phyloP scores from a whole-genome alignment of 2,329 filamentous ascomycete genomes.

The Apiospora pterosperma region DNA sequence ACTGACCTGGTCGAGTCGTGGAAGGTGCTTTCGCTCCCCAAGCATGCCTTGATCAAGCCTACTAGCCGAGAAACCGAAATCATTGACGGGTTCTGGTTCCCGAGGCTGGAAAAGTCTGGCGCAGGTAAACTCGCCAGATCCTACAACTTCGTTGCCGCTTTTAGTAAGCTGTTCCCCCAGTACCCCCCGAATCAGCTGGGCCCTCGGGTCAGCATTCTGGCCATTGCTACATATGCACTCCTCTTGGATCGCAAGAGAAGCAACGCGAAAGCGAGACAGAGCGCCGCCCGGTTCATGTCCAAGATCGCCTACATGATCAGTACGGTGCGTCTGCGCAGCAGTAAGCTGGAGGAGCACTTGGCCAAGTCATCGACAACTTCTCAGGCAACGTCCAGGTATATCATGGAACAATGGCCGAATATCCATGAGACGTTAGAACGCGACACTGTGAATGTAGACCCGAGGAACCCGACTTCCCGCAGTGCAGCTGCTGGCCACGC shows the following conservation, averaged over 20 bases:
- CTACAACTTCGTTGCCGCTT: constrained; percentile 24
- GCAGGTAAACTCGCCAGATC: constrained; percentile 14
- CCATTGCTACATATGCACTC: constrained; percentile 35
- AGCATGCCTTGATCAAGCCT: constrained; percentile 7
- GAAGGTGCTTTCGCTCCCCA: constrained; percentile 35
- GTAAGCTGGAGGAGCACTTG: constrained; percentile 13
- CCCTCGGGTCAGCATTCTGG: constrained; percentile 26
- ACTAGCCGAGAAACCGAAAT: constrained; percentile 13
- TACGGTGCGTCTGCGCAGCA: constrained; percentile 15
- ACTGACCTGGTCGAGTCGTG: constrained; percentile 38
- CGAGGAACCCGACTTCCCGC: constrained; percentile 2
- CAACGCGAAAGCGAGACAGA: constrained; percentile 13
- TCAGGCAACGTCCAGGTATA: constrained; percentile 18
- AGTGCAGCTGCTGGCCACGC: not conserved
- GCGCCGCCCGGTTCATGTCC: constrained; percentile 21
- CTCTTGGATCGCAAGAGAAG: constrained; percentile 29
- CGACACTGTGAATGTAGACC: not conserved
- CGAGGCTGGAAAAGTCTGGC: constrained; percentile 18
- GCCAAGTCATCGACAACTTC: constrained; percentile 7
- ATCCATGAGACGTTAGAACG: constrained; percentile 17
- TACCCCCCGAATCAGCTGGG: constrained; percentile 21
- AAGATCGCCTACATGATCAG: constrained; percentile 22
- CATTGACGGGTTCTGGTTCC: constrained; percentile 26
- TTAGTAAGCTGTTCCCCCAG: constrained; percentile 32
- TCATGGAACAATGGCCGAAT: constrained; percentile 24